Evolutionary conservation across 2,329 filamentous ascomycete species (phyloP).

Genomic region (Trichoderma semiorbis): DNA sequence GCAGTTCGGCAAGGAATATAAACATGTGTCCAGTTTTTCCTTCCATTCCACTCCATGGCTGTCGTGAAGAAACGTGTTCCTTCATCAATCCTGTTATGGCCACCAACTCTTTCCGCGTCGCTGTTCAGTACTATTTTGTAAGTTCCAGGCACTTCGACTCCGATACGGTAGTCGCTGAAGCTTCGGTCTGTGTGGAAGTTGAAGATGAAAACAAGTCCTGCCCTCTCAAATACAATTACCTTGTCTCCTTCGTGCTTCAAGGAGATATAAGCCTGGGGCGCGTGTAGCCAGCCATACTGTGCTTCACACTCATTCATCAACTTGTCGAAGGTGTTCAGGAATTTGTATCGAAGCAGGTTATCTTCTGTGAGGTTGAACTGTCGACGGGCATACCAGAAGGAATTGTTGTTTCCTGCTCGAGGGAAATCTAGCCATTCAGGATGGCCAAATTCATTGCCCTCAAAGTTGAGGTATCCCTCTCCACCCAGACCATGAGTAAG

Average conservation of each 20-base stretch:
- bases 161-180: slow-evolving; percentile 89
- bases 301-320: slow-evolving; percentile 85
- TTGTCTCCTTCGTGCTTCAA: slow-evolving; percentile 94
- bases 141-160: slow-evolving; percentile 77
- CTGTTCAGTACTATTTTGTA: slow-evolving; percentile 84
- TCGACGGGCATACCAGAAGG: slow-evolving; percentile 89
- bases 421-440: slow-evolving; percentile 99
- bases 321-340: slow-evolving; percentile 89
- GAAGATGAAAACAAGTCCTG: slow-evolving; percentile 87
- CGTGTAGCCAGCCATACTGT: slow-evolving; percentile 87
- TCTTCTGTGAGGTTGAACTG: slow-evolving; percentile 94
- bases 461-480: slow-evolving; percentile 97
- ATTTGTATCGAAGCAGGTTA: slow-evolving; percentile 77
- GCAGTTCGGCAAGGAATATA: slow-evolving; percentile 85
- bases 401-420: slow-evolving; percentile 86
- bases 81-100: slow-evolving; percentile 72
- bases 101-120: slow-evolving; percentile 74
- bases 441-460: slow-evolving; percentile 98
- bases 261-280: slow-evolving; percentile 84
- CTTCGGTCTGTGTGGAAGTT: slow-evolving; percentile 87
- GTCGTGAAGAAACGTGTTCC: slow-evolving; percentile 90
- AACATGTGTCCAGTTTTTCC: slow-evolving; percentile 87
- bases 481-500: slow-evolving; percentile 88
- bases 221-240: slow-evolving; percentile 92
- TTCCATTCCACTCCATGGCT: slow-evolving; percentile 81